Base-by-base conservation (phyloP, 306 rosid species). In the Argentina anserina region DNA sequence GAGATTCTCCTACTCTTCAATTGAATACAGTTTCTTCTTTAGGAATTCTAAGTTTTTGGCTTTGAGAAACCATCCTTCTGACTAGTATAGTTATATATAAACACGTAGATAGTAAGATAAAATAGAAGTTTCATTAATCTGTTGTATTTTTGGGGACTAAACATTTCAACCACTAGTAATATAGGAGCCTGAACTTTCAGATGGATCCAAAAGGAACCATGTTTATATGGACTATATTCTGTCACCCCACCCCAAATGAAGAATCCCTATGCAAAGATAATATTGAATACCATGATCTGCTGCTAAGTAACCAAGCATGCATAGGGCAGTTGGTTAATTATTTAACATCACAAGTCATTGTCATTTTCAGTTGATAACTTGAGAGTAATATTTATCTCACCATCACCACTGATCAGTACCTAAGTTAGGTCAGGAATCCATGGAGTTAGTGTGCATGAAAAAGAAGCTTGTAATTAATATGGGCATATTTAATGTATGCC, bases 41-140 rank as follows among this genome's bases (percentile, higher is more conserved):
- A 55, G 78, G 69, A 69, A 68, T 69, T 64, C 29, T 83, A 40
- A 43, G 11, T 31, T 78, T 76, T 80, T 72, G 84, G 76, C 84
- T 65, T 79, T 80, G 77, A 82, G 76, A 80, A 75, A 72, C 66
- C 59, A 76, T 31, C 76, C 81, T 72, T 67, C 84, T 79, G 86
- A 71, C 81, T 69, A 49, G 81, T 72, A 74, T 69, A 77, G 79
- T 75, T 42, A n/a, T n/a, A n/a, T 23, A 11, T 56, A 26, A 56
- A 31, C 53, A 7, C 28, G 74, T 86, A 46, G 75, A 79, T 45
- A 85, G 77, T 85, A 89, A 82, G 89, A 91, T 91, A 84, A 91
- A 84, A 79, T 79, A 85, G 87, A 89, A 91, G 90, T 87, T 90
- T 91, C 92, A 85, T 33, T 18, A 33, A 61, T 78, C 87, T 80